These are phyloP conservation scores for Lignosus rhinocerotis DNA, from an alignment of 1,284 basidiomycete genomes.

Conservation along the genomic window DNA sequence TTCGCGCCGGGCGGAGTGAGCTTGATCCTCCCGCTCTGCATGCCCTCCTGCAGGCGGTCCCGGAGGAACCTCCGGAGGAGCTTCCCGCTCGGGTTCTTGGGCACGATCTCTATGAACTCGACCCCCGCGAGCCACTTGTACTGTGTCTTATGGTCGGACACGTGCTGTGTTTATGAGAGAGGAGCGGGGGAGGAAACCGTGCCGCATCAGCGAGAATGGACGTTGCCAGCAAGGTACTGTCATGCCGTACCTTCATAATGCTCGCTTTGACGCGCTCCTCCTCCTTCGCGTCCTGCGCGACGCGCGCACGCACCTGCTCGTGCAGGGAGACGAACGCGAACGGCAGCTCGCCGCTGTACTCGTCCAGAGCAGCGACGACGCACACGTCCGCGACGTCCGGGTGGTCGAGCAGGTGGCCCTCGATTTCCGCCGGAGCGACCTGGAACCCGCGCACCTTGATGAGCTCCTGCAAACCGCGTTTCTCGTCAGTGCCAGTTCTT, in stretches of 20 bases:
- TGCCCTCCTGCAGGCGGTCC: conserved; percentile 22
- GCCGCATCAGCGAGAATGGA: not conserved
- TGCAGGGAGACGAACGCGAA: conserved; percentile 68
- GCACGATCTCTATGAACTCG: conserved; percentile 27
- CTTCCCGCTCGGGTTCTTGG: conserved; percentile 31
- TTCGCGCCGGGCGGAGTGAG: conserved; percentile 17
- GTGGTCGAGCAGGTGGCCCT: conserved; percentile 69
- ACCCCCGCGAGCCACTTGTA: conserved; percentile 30
- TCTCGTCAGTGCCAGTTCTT: not conserved
- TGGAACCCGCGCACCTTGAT: conserved; percentile 70
- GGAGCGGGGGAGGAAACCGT: not conserved
- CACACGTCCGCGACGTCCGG: conserved; percentile 50
- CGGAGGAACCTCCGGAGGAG: conserved; percentile 25
- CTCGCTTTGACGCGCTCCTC: conserved; percentile 32
- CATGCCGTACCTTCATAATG: conserved; percentile 27
- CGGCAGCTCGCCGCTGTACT: conserved; percentile 78
- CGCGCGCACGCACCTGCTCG: conserved; percentile 42
- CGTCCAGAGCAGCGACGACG: conserved; percentile 73
- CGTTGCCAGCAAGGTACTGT: not conserved
- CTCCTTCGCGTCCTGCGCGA: conserved; percentile 36
- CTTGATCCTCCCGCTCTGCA: conserved; percentile 18
- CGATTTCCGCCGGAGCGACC: conserved; percentile 45
- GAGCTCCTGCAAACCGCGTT: conserved; percentile 45
- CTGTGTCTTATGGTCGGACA: conserved; percentile 25
- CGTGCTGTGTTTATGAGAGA: conserved; percentile 29